Base-by-base conservation (phyloP, 2,329 filamentous ascomycete genomes). In the Cladosporium sp. region DNA sequence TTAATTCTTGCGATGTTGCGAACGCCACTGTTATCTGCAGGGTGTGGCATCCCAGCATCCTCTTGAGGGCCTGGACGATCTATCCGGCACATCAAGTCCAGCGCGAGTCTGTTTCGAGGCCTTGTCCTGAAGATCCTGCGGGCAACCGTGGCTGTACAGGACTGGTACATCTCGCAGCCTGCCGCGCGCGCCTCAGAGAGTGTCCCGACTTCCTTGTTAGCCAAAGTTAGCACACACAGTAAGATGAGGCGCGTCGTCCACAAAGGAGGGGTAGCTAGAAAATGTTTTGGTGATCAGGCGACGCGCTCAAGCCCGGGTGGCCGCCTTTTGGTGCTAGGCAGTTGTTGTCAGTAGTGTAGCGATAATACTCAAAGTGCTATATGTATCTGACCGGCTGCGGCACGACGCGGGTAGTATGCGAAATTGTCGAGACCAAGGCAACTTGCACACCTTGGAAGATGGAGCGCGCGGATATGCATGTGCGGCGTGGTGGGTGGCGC, bases 81-180 rank as follows among this genome's bases (percentile, higher is more conserved):
- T 39, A 21, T 46, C 46, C 60, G 60, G 60, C 60, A 63, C 60
- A 63, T 63, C 25, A 26, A 5, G 26, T 32, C 32, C 28, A 43
- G 49, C 60, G 60, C 60, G 49, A 39, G 48, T 28, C 49, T 28
- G 21, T 48, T 63, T 39, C 21, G 34, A 53, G 49, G 34, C 36
- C 23, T 54, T 18, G 60, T 56, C 60, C 60, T 63, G 60, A 63
- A 54, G 60, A 63, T 63, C 60, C 51, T 10, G 51, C 51, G 26
- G 28, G 51, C 26, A 32, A 21, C 26, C 28, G 51, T 54, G 51
- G 51, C 25, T 13, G 26, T 54, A 46, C n/a, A 30, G 5, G 21
- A 26, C 13, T 16, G 16, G 51, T 54, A 54, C 51, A 30, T 54
- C 49, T 30, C 51, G 16, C 51, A 32, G 48, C 48, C 11, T 28